phyloP scores from a whole-genome alignment of 2,329 filamentous ascomycete species.

The Hymenoscyphus infarciens region DNA sequence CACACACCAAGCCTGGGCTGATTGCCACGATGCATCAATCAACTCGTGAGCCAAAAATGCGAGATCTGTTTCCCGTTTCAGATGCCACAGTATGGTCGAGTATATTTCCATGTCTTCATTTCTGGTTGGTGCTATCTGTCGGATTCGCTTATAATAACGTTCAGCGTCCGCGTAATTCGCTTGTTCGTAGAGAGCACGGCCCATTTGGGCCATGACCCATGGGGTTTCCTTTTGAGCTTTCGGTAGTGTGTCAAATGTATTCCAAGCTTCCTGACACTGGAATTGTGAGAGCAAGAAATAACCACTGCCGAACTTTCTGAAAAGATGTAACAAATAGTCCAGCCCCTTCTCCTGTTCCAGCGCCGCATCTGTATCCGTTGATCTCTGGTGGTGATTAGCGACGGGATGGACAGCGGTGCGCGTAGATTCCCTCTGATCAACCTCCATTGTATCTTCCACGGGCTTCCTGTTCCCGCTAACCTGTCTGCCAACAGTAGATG shows the following conservation, averaged over 20 bases:
- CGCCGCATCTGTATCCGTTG: slow-evolving; percentile 47
- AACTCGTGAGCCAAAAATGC: slow-evolving; percentile 90
- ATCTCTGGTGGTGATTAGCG: slow-evolving; percentile 29
- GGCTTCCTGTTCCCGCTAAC: slow-evolving; percentile 89
- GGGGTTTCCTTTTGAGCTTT: slow-evolving; percentile 80
- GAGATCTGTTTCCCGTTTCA: slow-evolving; percentile 87
- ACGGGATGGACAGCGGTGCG: slow-evolving; percentile 27
- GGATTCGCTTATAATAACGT: slow-evolving; percentile 76
- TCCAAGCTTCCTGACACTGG: slow-evolving; percentile 72
- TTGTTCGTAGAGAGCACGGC: slow-evolving; percentile 87
- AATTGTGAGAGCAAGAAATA: slow-evolving; percentile 78
- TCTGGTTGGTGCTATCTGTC: slow-evolving; percentile 74
- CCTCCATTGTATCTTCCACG: slow-evolving; percentile 63
- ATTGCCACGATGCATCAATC: slow-evolving; percentile 80
- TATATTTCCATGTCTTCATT: slow-evolving; percentile 97
- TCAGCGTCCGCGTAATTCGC: slow-evolving; percentile 83
- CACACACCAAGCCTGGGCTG: slow-evolving; percentile 93
- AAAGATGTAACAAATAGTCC: slow-evolving; percentile 71
- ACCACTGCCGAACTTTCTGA: slow-evolving; percentile 76
- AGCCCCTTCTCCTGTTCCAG: slow-evolving; percentile 70
- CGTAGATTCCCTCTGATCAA: slow-evolving; percentile 61
- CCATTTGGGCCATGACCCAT: slow-evolving; percentile 89
- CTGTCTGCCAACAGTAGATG: slow-evolving; percentile 74
- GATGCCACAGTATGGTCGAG: slow-evolving; percentile 97
- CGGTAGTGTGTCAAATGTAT: slow-evolving; percentile 68